Evolutionary conservation across 768 basidiomycete genomes (phyloP).

Genomic region (Paxillus involutus): DNA sequence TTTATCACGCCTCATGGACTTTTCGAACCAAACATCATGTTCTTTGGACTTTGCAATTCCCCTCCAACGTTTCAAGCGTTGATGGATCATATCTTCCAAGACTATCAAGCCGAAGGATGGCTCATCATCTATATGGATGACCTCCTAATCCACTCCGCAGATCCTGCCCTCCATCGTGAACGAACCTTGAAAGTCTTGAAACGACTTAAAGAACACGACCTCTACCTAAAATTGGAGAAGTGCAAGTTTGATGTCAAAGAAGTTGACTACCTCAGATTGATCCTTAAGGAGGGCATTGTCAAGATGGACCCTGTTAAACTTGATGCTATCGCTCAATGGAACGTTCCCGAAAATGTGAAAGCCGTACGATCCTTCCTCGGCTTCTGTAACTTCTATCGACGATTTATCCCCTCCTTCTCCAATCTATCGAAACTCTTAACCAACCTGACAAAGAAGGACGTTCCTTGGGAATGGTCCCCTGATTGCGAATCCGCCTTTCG

Average conservation of each 20-base stretch:
- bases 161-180: slow-evolving; percentile 6
- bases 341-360: slow-evolving; percentile 19
- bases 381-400: too few species aligned
- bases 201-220: slow-evolving; percentile 27
- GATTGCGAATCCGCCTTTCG: not conserved
- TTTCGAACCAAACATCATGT: slow-evolving; percentile 16
- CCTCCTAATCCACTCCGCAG: slow-evolving; percentile 21
- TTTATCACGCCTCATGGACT: not conserved
- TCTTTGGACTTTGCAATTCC: slow-evolving; percentile 17
- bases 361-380: slow-evolving; percentile 23
- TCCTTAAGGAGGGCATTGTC: not conserved
- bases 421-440: slow-evolving; percentile 22
- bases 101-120: slow-evolving; percentile 14
- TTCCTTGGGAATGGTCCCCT: not conserved
- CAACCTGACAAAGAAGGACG: not conserved
- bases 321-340: slow-evolving; percentile 31
- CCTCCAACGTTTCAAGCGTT: slow-evolving; percentile 18
- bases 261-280: not conserved
- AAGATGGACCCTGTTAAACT: slow-evolving; percentile 39
- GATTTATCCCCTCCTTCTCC: slow-evolving; percentile 24
- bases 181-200: slow-evolving; percentile 23
- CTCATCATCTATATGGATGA: slow-evolving; percentile 29
- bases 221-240: slow-evolving; percentile 38
- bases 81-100: too few species aligned
- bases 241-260: not conserved